Conservation (phyloP, 2,329 filamentous ascomycete species). For the Sporothrix brunneoviolacea region DNA sequence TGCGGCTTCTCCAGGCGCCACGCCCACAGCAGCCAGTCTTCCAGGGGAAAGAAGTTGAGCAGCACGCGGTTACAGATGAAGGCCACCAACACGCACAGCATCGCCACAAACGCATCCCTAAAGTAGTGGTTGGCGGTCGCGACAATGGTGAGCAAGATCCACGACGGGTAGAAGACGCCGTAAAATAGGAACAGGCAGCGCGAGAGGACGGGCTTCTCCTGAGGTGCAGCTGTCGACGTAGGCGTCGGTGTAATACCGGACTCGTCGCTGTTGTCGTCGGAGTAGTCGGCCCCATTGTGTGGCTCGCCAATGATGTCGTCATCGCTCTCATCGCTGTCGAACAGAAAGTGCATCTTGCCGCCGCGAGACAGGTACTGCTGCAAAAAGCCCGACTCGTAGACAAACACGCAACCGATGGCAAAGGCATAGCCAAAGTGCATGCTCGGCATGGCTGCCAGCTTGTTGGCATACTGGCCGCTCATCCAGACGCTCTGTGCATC, state of each 20-base stretch:
- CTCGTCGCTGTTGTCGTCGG: not conserved
- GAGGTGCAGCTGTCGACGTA: not conserved
- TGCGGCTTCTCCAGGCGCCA: slow-evolving; percentile 58
- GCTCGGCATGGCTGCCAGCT: slow-evolving; percentile 51
- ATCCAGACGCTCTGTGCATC: slow-evolving; percentile 48
- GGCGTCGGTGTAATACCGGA: not conserved
- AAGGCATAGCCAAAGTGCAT: slow-evolving; percentile 53
- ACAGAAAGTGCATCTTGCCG: not conserved
- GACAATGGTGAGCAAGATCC: slow-evolving; percentile 51
- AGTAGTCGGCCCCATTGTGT: not conserved
- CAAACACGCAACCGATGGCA: slow-evolving; percentile 45
- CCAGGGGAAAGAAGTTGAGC: slow-evolving; percentile 39
- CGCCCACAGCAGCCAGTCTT: slow-evolving; percentile 59
- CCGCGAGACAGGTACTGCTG: slow-evolving; percentile 21
- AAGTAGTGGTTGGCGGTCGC: slow-evolving; percentile 59
- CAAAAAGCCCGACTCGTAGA: slow-evolving; percentile 46
- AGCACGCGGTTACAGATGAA: slow-evolving; percentile 48
- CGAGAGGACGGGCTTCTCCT: not conserved
- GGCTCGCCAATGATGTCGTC: not conserved
- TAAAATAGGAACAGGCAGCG: slow-evolving; percentile 22
- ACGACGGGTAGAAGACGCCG: slow-evolving; percentile 45
- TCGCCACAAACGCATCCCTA: slow-evolving; percentile 59
- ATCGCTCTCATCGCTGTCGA: slow-evolving; percentile 13
- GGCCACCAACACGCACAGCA: slow-evolving; percentile 52
- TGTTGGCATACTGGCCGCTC: slow-evolving; percentile 50